Evolutionary conservation across 192 early-diverging fungal species (phyloP), one percentile per base, ranked within the genome.

Genomic region (Physocladia obscura): DNA sequence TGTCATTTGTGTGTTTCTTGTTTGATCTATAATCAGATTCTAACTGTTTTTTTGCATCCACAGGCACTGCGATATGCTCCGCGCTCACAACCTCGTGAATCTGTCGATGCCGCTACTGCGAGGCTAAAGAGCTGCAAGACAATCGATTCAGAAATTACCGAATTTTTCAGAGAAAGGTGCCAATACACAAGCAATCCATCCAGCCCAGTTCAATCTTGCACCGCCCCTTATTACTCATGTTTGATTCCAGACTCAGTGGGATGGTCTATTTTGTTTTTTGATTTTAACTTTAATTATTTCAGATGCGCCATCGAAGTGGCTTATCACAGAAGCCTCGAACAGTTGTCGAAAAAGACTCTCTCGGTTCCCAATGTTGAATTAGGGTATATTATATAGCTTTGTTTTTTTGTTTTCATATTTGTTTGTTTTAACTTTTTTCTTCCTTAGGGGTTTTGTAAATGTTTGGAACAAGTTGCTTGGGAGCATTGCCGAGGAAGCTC

Each of bases 381-480:
- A 26, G 65, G 65, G 65, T 56, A 26, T 38, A 26, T 68, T 44
- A 36, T 44, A 13, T n/a, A 44, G 8, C n/a, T n/a, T 44, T 8
- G 8, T 44, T 44, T 44, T 44, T 44, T 44, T 44, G 40, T 2
- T n/a, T 1, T n/a, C 47, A 48, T n/a, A 1, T 48, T 48, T 21
- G 44, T 17, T 13, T 17, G 44, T 17, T 47, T 22, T 13, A 2
- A 49, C 19, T 13, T n/a, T 24, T 48, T 1, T 13, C 4, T 48
- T 49, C 21, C 2, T 27, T 22, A 68, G 65, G 27, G 65, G 36
- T 2, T 68, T 68, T 35, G 50, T 22, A 5, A 52, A 57, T 4
- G 54, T 68, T 44, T 68, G 65, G 65, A 57, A 57, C 54, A 68
- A 68, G 37, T 47, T 68, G 11, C 34, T 68, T 24, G 65, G 40